phyloP scores from a whole-genome alignment of 768 basidiomycete species.

The Lentinula guzmanii region DNA sequence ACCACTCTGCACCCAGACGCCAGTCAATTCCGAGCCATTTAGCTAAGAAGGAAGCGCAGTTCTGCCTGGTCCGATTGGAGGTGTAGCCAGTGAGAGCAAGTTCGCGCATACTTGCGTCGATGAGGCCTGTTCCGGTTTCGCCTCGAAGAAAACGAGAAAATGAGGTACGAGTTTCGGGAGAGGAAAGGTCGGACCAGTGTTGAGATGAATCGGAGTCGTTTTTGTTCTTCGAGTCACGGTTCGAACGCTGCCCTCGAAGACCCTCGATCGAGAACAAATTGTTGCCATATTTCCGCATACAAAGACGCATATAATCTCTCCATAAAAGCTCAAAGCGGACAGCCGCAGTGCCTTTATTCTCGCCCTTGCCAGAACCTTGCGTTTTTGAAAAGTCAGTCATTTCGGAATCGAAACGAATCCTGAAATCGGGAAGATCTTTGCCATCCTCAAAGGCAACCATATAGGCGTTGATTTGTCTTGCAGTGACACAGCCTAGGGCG shows the following conservation, averaged over 20 bases:
- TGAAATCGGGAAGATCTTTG: not conserved
- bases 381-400: not conserved
- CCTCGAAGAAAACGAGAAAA: constrained; percentile 24
- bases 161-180: constrained; percentile 7
- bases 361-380: constrained; percentile 13
- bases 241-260: constrained; percentile 16
- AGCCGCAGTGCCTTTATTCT: constrained; percentile 30
- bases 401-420: not conserved
- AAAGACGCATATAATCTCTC: constrained; percentile 34
- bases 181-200: constrained; percentile 14
- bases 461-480: constrained; percentile 14
- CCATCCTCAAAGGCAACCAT: constrained; percentile 9
- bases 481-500: constrained; percentile 21
- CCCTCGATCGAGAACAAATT: constrained; percentile 30
- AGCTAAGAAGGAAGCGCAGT: constrained; percentile 35
- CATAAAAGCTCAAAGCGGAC: constrained; percentile 30
- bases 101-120: constrained; percentile 33
- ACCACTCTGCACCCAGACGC: constrained; percentile 39
- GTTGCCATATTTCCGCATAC: constrained; percentile 21
- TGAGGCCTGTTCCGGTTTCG: constrained; percentile 30
- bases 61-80: constrained; percentile 37
- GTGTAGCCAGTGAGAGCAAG: constrained; percentile 28
- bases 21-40: constrained; percentile 35
- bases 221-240: not conserved
- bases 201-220: constrained; percentile 14